Conservation (phyloP, 78 protist species). For the Monosiga brevicollis region DNA sequence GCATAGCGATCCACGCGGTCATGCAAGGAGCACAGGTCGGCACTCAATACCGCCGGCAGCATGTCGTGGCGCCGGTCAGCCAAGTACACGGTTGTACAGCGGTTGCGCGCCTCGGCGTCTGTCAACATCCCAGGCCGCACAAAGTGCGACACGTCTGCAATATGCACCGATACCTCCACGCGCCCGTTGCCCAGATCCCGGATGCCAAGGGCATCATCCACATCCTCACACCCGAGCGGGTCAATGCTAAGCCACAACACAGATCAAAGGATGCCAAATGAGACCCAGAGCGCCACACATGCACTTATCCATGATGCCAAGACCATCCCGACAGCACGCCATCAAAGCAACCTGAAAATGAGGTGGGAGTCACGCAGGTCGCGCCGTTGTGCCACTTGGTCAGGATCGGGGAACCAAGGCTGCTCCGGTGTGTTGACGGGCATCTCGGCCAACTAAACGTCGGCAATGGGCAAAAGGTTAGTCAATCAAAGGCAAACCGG, state of each 20-base stretch:
- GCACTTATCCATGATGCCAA: not conserved
- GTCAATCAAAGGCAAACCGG: no score
- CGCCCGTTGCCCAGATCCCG: not conserved
- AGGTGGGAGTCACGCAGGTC: not conserved
- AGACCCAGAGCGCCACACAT: not conserved
- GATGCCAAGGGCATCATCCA: not conserved
- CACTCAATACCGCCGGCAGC: not conserved
- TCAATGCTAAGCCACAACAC: not conserved
- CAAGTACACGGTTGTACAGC: not conserved
- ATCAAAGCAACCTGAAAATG: not conserved
- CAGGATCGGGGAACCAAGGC: not conserved
- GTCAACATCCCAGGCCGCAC: not conserved
- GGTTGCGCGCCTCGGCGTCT: not conserved
- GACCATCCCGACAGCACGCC: not conserved
- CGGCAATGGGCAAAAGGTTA: no score
- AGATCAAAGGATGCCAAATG: no score
- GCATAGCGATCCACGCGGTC: not conserved
- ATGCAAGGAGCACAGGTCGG: not conserved
- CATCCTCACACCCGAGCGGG: not conserved
- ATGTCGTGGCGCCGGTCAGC: not conserved
- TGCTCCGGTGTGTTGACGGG: not conserved
- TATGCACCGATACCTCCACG: not conserved
- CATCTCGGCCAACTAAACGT: not conserved
- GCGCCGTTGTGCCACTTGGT: not conserved
- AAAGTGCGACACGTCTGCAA: not conserved